These are phyloP conservation scores for Alternaria sp. DNA, from an alignment of 2,329 filamentous ascomycete genomes.

Conservation along the genomic window DNA sequence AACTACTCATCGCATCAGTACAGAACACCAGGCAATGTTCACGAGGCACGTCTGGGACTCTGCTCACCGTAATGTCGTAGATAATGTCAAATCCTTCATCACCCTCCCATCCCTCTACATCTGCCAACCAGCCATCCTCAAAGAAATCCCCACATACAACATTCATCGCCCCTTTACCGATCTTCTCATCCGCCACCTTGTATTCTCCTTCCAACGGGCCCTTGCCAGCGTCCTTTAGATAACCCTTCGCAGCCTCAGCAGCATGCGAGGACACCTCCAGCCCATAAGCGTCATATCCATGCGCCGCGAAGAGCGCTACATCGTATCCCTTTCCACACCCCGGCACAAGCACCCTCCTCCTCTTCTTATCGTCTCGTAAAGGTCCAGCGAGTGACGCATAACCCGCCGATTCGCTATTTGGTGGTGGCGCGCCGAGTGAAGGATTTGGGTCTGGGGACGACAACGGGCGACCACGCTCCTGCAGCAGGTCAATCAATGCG, in stretches of 20 bases:
- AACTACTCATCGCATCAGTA: slow-evolving; percentile 53
- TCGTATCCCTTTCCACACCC: slow-evolving; percentile 86
- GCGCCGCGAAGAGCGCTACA: slow-evolving; percentile 73
- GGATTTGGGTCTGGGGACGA: slow-evolving; percentile 21
- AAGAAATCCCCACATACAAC: slow-evolving; percentile 74
- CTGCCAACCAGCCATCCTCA: slow-evolving; percentile 61
- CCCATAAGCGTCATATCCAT: slow-evolving; percentile 79
- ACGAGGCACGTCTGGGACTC: not conserved
- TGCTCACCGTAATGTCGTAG: slow-evolving; percentile 66
- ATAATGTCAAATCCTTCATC: slow-evolving; percentile 66
- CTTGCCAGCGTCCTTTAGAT: slow-evolving; percentile 34
- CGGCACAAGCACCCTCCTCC: slow-evolving; percentile 72
- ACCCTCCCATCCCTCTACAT: slow-evolving; percentile 36
- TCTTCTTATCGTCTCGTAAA: slow-evolving; percentile 30
- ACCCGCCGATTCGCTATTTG: slow-evolving; percentile 2
- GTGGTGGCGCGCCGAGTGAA: slow-evolving; percentile 23
- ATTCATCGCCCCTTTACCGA: slow-evolving; percentile 58
- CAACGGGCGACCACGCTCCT: slow-evolving; percentile 12
- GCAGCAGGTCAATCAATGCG: slow-evolving; percentile 62
- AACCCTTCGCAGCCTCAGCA: slow-evolving; percentile 55
- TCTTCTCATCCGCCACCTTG: slow-evolving; percentile 47
- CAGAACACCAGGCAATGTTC: not conserved
- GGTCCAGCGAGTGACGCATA: slow-evolving; percentile 20
- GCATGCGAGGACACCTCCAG: slow-evolving; percentile 69
- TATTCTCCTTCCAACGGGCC: slow-evolving; percentile 53